Evolutionary conservation across 148 eudicot species (phyloP).

Genomic region (Rhododendron vialii): DNA sequence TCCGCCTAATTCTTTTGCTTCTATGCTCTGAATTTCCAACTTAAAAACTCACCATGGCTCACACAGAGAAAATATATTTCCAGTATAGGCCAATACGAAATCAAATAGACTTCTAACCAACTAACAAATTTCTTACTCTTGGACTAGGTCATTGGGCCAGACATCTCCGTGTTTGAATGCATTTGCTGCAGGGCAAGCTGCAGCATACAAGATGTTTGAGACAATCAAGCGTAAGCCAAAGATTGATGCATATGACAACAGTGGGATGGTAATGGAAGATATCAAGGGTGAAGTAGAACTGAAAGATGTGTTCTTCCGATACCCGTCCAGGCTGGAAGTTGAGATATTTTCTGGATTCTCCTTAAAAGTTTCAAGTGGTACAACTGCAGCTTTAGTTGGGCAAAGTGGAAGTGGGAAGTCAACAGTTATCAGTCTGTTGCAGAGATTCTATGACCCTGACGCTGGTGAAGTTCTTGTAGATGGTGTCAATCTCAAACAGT

Average conservation of each 20-base stretch:
- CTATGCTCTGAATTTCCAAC: neutral
- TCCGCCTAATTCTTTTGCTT: neutral
- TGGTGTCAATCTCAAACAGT: slow-evolving; percentile 54
- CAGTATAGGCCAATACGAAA: neutral
- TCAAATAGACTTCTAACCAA: neutral
- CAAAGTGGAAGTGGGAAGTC: slow-evolving; percentile 96
- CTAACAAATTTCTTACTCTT: neutral
- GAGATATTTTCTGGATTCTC: slow-evolving; percentile 72
- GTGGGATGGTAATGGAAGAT: slow-evolving; percentile 50
- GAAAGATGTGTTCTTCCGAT: slow-evolving; percentile 61
- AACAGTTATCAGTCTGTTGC: slow-evolving; percentile 66
- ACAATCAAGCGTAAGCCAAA: slow-evolving; percentile 56
- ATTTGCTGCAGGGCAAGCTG: slow-evolving; percentile 78
- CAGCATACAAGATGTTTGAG: slow-evolving; percentile 85
- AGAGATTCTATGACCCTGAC: slow-evolving; percentile 82
- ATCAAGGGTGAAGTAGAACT: slow-evolving; percentile 66
- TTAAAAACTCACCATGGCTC: neutral
- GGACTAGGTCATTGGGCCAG: slow-evolving; percentile 67
- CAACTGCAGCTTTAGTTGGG: slow-evolving; percentile 71
- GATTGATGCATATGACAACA: slow-evolving; percentile 56
- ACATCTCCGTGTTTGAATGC: slow-evolving; percentile 64
- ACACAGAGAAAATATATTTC: neutral
- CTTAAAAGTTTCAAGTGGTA: slow-evolving; percentile 47
- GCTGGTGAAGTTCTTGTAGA: slow-evolving; percentile 68
- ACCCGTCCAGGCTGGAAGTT: slow-evolving; percentile 78